Percentiles rank a stretch among this genome's conserved stretches.
Evolutionary conservation across 2,329 filamentous ascomycete genomes (phyloP).

Genomic region (Fusarium virguliforme): DNA sequence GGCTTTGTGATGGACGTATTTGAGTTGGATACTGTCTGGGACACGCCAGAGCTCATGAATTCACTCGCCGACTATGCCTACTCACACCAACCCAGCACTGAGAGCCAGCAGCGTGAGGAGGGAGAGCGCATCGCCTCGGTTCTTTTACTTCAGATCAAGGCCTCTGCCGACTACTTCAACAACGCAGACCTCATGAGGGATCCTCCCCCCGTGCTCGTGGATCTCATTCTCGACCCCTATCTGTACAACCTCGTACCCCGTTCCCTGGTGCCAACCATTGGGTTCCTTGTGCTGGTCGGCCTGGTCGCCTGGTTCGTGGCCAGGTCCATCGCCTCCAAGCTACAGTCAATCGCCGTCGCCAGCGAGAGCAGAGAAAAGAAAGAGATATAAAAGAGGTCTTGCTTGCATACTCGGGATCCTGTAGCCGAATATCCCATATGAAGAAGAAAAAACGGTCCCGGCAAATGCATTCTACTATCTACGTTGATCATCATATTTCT

Average conservation of each 20-base stretch:
- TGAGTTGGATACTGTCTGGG: slow-evolving; percentile 73
- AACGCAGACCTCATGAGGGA: slow-evolving; percentile 81
- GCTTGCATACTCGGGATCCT: slow-evolving; percentile 33
- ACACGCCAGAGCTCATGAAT: slow-evolving; percentile 73
- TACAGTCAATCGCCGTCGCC: slow-evolving; percentile 50
- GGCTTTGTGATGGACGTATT: slow-evolving; percentile 80
- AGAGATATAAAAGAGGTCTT: slow-evolving; percentile 50
- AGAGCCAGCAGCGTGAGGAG: slow-evolving; percentile 27
- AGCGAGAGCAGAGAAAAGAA: slow-evolving; percentile 57
- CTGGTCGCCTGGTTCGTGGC: slow-evolving; percentile 63
- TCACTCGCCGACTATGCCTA: slow-evolving; percentile 77
- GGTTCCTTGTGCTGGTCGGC: slow-evolving; percentile 78
- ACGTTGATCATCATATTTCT: slow-evolving; percentile 48
- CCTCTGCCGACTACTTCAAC: slow-evolving; percentile 89
- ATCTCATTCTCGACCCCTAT: slow-evolving; percentile 90
- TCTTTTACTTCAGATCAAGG: slow-evolving; percentile 81
- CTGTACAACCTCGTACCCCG: slow-evolving; percentile 83
- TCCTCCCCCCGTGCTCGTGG: slow-evolving; percentile 82
- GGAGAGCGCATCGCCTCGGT: slow-evolving; percentile 62
- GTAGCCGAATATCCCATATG: slow-evolving; percentile 33
- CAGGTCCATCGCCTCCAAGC: slow-evolving; percentile 51
- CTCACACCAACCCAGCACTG: slow-evolving; percentile 59
- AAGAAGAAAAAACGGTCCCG: slow-evolving; percentile 28
- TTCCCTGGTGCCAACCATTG: slow-evolving; percentile 81
- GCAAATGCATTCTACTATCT: slow-evolving; percentile 53